Evolutionary conservation across 2,329 filamentous ascomycete species (phyloP).

Genomic region (Colletotrichum shisoi): DNA sequence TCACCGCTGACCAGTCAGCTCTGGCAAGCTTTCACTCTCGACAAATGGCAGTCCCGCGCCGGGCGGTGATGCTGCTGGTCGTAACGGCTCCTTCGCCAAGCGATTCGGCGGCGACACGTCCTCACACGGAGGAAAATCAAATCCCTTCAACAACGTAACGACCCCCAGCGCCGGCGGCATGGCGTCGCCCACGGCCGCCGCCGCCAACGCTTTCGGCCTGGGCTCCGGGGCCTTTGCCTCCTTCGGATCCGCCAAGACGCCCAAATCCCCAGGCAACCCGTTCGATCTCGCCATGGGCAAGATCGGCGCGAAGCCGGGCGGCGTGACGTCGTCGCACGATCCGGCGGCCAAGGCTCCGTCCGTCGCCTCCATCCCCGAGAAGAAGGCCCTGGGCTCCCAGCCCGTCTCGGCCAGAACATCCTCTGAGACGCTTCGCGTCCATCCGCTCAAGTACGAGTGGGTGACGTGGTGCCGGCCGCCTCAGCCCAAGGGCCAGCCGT

Average conservation of each 20-base stretch:
- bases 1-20: slow-evolving; percentile 57
- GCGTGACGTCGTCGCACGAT: slow-evolving; percentile 52
- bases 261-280: slow-evolving; percentile 81
- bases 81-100: slow-evolving; percentile 71
- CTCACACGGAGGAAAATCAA: slow-evolving; percentile 77
- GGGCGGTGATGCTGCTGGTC: slow-evolving; percentile 65
- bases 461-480: slow-evolving; percentile 97
- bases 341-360: slow-evolving; percentile 51
- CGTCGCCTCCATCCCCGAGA: slow-evolving; percentile 64
- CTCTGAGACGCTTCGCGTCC: slow-evolving; percentile 36
- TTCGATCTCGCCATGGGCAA: slow-evolving; percentile 76
- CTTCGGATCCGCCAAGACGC: slow-evolving; percentile 87
- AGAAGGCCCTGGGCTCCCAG: slow-evolving; percentile 51
- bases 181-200: slow-evolving; percentile 77
- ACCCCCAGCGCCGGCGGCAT: slow-evolving; percentile 73
- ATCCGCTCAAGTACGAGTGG: slow-evolving; percentile 80
- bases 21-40: slow-evolving; percentile 89
- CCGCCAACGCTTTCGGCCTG: slow-evolving; percentile 89
- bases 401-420: slow-evolving; percentile 37
- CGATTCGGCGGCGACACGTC: slow-evolving; percentile 77
- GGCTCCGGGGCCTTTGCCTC: slow-evolving; percentile 96
- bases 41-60: slow-evolving; percentile 66
- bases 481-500: slow-evolving; percentile 90
- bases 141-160: slow-evolving; percentile 80
- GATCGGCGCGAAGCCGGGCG: slow-evolving; percentile 60